phyloP scores from a whole-genome alignment of 345 rosid species.

The Populus tremula region DNA sequence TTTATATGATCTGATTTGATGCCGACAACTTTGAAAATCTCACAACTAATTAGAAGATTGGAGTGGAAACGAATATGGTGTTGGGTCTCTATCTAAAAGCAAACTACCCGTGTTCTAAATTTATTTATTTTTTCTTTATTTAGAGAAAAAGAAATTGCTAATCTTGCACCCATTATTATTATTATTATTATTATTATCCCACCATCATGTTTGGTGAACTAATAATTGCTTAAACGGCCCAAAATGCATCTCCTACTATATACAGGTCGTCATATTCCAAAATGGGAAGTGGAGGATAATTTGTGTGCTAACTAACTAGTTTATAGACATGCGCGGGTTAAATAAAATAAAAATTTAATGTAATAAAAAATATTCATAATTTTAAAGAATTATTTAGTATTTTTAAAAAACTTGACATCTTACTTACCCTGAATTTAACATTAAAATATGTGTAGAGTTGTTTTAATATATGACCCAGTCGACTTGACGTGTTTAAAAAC shows the following conservation, averaged over 20 bases:
- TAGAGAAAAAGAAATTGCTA: background rate
- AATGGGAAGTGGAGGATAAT: too few species aligned
- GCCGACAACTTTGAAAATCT: background rate
- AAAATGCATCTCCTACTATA: background rate
- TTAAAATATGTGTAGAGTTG: too few species aligned
- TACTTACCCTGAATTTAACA: too few species aligned
- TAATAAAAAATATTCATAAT: too few species aligned
- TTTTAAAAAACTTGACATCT: too few species aligned
- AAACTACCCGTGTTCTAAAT: background rate
- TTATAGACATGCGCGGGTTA: too few species aligned
- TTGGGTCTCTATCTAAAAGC: background rate
- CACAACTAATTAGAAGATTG: background rate
- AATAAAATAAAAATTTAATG: too few species aligned
- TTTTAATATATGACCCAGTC: accelerated
- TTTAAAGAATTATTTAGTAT: too few species aligned
- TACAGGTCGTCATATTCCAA: too few species aligned
- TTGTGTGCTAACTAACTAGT: too few species aligned
- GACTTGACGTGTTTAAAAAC: accelerated
- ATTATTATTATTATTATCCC: too few species aligned
- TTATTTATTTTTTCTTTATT: background rate
- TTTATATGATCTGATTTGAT: background rate
- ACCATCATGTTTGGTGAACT: background rate
- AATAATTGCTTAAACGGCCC: background rate
- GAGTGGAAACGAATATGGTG: background rate
- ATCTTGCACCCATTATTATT: background rate